phyloP scores from a whole-genome alignment of 2,329 filamentous ascomycete genomes.

The Colletotrichum magnum region DNA sequence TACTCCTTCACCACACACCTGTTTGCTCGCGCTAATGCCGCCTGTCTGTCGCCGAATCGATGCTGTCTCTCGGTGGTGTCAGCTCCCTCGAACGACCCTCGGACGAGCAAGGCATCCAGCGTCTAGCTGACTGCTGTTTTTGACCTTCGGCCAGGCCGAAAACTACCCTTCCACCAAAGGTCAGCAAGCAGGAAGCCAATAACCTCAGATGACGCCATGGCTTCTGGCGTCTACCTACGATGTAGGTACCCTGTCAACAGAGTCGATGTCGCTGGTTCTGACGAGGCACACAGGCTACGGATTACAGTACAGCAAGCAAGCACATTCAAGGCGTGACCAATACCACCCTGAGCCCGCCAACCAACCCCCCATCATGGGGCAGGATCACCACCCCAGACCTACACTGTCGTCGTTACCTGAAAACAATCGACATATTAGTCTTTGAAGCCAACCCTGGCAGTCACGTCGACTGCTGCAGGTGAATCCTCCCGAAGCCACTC shows the following conservation, averaged over 20 bases:
- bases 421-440: background rate
- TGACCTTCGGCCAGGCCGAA: conserved; percentile 13
- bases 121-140: background rate
- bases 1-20: background rate
- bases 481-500: conserved; percentile 18
- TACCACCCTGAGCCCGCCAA: background rate
- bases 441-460: conserved; percentile 5
- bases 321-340: conserved; percentile 1
- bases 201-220: background rate
- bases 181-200: no score
- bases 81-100: background rate
- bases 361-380: conserved; percentile 1
- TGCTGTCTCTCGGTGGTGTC: background rate
- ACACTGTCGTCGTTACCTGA: background rate
- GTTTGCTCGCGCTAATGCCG: conserved; percentile 1
- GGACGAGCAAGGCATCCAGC: conserved; percentile 2
- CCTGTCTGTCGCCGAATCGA: background rate
- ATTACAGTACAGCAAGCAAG: no score
- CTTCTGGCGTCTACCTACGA: background rate
- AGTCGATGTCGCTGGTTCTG: background rate
- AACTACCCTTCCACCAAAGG: background rate
- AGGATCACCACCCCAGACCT: conserved; percentile 19
- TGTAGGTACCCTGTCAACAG: background rate
- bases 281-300: background rate
- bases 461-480: conserved; percentile 1